Base-by-base conservation (phyloP, 2,329 filamentous ascomycete genomes). In the Aquanectria penicillioides region DNA sequence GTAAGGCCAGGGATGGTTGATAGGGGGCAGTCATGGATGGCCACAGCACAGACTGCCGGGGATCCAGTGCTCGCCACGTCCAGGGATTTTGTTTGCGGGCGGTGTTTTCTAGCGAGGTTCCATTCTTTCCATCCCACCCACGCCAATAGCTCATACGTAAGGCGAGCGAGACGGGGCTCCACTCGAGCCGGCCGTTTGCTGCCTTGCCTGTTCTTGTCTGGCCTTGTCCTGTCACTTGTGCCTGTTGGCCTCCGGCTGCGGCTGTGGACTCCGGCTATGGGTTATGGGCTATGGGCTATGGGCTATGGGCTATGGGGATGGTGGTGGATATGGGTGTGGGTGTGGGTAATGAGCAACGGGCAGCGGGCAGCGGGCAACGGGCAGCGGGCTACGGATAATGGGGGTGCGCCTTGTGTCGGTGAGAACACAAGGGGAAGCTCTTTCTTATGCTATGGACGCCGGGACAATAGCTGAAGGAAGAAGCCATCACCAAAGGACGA, bases 81-180 rank as follows among this genome's bases (percentile, higher is more conserved):
- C 47, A 51, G 15, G 50, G 48, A 37, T 25, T 13, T 31, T 10
- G 48, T 33, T 26, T 40, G 46, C 38, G 46, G 47, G 54, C 54
- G 36, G 54, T 51, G 46, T 43, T 51, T 57, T 57, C 46, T 51
- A 51, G 54, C 54, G 46, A 57, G 54, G 54, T 57, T 57, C 54
- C 54, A 57, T 57, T 51, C 38, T 51, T 57, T 51, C 54, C 33
- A 51, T 57, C 17, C 34, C 52, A 55, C 43, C 28, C 49, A 41
- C 37, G 43, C 34, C 34, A 36, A 56, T 49, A 34, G 44, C 44
- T 20, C 46, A 49, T 37, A 49, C 46, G 46, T 49, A 49, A 49
- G 33, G 33, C 31, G 34, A 34, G 38, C 31, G 31, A 43, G 29
- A 38, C 20, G 48, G 28, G 38, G 46, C 46, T 57, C 52, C 53